phyloP scores from a whole-genome alignment of 2,329 filamentous ascomycete genomes.

The Aspergillus proliferans region DNA sequence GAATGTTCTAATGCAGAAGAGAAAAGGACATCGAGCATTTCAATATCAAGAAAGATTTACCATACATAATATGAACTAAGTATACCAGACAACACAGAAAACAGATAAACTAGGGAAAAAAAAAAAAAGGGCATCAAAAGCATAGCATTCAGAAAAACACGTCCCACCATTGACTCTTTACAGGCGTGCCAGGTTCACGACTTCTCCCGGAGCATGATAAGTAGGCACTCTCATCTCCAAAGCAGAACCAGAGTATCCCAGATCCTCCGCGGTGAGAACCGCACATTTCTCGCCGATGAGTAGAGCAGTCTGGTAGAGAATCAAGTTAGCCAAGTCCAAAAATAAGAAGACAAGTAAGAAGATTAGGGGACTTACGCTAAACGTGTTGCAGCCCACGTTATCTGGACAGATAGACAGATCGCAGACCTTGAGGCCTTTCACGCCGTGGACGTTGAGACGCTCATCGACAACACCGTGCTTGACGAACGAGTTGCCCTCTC shows the following conservation, averaged over 20 bases:
- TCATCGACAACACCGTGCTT: conserved; percentile 69
- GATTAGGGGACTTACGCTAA: conserved; percentile 29
- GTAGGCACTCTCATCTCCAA: conserved; percentile 70
- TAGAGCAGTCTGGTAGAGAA: conserved; percentile 53
- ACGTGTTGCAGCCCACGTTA: conserved; percentile 67
- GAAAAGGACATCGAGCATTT: too few relatives aligned
- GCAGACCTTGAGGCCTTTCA: conserved; percentile 70
- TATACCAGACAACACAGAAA: too few relatives aligned
- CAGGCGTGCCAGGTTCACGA: conserved; percentile 26
- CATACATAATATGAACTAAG: too few relatives aligned
- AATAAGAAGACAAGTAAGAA: background rate
- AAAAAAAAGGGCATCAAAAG: too few relatives aligned
- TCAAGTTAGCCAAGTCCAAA: background rate
- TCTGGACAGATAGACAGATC: conserved; percentile 72
- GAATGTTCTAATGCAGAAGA: too few relatives aligned
- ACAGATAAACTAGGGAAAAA: too few relatives aligned
- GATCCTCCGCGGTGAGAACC: conserved; percentile 63
- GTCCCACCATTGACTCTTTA: background rate
- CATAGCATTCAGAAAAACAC: too few relatives aligned
- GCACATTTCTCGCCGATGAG: conserved; percentile 72
- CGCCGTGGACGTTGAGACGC: conserved; percentile 69
- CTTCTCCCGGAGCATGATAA: conserved; percentile 49
- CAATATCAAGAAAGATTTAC: too few relatives aligned
- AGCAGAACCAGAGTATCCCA: conserved; percentile 65
- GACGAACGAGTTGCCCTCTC: conserved; percentile 70